Base-by-base conservation (phyloP, 768 basidiomycete genomes). In the Hypholoma fasciculare region DNA sequence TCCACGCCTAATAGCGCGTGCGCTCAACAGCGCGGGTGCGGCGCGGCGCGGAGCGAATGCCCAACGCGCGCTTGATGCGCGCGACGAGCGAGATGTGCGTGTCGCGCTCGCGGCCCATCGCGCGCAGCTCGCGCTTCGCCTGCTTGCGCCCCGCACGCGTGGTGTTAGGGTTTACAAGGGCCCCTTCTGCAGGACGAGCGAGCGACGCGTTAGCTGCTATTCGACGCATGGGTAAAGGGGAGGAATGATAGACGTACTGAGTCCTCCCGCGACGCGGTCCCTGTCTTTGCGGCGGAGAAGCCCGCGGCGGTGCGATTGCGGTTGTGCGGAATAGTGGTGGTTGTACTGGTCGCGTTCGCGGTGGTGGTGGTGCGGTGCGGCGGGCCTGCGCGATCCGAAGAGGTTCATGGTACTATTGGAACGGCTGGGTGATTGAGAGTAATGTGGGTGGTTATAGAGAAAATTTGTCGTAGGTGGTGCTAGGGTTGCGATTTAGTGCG, bases 31-130 rank as follows among this genome's bases (percentile, higher is more conserved):
- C 53, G 27, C 59, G 59, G 23, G 57, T 40, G 17, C 67, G 65
- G 13, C 74, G 77, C 38, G 78, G 76, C 11, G 77, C 75, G 51
- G 77, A 79, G 12, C 76, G 76, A 42, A 84, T 81, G 7, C 82
- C 83, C n/a, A 85, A 65, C 0, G 78, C 69, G 30, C 78, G 79
- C 63, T 79, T 82, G 62, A 85, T 69, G 65, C 73, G 80, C 44
- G 81, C 81, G 78, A 82, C 75, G 54, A 84, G 65, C 14, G 81
- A 71, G 42, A 83, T 78, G 65, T 81, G 79, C 16, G 78, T 69
- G 16, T 76, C 74, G 37, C 72, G 63, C 14, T 72, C 73, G 40
- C 74, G 74, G 50, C 82, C 81, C 81, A 82, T 83, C 26, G 63
- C 52, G 36, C 67, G 70, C 16, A 81, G 73, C 64, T 82, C 78